Evolutionary conservation across 257 asterid species (phyloP).

Genomic region (Thymus mandschuricus): DNA sequence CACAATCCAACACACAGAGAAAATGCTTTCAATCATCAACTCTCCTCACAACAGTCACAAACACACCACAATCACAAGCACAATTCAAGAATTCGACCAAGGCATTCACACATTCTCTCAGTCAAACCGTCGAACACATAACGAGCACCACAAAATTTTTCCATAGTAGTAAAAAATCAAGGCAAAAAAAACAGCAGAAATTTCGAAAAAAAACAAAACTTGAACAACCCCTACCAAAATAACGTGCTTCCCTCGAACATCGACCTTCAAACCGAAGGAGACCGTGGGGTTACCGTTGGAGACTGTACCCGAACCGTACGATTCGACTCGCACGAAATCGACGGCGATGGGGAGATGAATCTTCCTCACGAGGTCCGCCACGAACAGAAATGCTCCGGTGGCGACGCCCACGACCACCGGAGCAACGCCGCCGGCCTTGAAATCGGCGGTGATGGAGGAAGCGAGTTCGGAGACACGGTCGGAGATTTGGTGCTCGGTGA

Average conservation of each 20-base stretch:
- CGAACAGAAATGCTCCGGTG: conserved; percentile 83
- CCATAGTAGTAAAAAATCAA: not conserved
- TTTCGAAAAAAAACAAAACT: conserved; percentile 7
- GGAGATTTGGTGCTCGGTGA: conserved; percentile 55
- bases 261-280: conserved; percentile 69
- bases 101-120: not conserved
- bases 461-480: conserved; percentile 64
- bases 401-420: conserved; percentile 90
- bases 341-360: conserved; percentile 65
- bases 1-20: not conserved
- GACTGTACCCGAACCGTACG: conserved; percentile 83
- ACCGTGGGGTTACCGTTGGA: conserved; percentile 72
- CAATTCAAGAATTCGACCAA: not conserved
- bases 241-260: conserved; percentile 78
- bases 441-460: conserved; percentile 63
- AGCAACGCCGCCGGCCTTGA: conserved; percentile 34
- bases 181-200: not conserved
- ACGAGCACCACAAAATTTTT: not conserved
- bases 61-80: not conserved
- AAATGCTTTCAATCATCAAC: not conserved
- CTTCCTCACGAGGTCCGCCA: conserved; percentile 83
- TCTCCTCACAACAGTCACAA: too few relatives aligned
- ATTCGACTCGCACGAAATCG: conserved; percentile 76
- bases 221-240: conserved; percentile 53
- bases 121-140: conserved; percentile 24